phyloP scores from a whole-genome alignment of 2,329 filamentous ascomycete genomes.

The Fusarium buharicum region DNA sequence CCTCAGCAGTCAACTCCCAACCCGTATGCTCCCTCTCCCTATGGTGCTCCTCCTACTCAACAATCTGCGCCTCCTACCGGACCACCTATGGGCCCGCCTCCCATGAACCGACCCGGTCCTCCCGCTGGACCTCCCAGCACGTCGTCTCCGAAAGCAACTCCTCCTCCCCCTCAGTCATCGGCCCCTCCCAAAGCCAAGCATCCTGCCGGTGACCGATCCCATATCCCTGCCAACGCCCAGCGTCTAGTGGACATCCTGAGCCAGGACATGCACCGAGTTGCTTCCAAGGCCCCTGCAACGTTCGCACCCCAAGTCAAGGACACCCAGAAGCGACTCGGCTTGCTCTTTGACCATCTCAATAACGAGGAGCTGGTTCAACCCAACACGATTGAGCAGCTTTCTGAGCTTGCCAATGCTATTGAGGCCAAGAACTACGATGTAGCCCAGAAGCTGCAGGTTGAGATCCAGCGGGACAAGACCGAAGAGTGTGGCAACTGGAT shows the following conservation, averaged over 20 bases:
- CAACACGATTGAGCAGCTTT: conserved; percentile 76
- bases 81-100: conserved; percentile 51
- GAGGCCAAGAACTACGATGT: conserved; percentile 74
- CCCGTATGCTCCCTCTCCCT: conserved; percentile 71
- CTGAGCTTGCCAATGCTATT: conserved; percentile 72
- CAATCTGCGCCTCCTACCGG: conserved; percentile 54
- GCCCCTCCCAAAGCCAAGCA: conserved; percentile 70
- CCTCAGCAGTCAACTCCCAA: conserved; percentile 60
- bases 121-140: conserved; percentile 48
- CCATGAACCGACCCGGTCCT: conserved; percentile 48
- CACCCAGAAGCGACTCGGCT: conserved; percentile 89
- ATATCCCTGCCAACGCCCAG: conserved; percentile 82
- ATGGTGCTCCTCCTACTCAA: conserved; percentile 51
- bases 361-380: conserved; percentile 90
- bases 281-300: conserved; percentile 82
- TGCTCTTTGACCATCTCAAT: conserved; percentile 97
- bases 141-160: conserved; percentile 50
- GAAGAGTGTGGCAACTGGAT: conserved; percentile 89
- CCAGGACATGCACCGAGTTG: conserved; percentile 88
- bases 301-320: conserved; percentile 92
- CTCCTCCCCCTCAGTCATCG: conserved; percentile 60
- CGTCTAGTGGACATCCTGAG: conserved; percentile 83
- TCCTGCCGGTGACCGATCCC: conserved; percentile 86
- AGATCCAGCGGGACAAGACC: conserved; percentile 79
- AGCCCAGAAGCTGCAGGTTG: conserved; percentile 75